These are phyloP conservation scores for Brettanomyces custersianus DNA, from an alignment of 805 yeast genomes.

Conservation along the genomic window DNA sequence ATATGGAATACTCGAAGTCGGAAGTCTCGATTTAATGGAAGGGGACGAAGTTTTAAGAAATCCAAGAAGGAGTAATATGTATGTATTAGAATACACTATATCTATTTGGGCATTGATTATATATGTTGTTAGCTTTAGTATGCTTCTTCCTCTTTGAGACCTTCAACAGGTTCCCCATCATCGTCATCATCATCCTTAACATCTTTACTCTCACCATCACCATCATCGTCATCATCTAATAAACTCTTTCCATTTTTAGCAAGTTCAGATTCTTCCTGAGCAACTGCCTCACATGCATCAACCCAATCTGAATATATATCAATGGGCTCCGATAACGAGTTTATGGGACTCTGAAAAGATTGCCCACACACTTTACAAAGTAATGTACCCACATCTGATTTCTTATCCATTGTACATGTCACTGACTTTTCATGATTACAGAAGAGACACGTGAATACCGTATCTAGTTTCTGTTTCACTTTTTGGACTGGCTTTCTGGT, in stretches of 20 bases:
- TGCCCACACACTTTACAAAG: conserved; percentile 94
- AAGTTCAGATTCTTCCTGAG: conserved; percentile 41
- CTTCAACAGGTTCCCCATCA: too few relatives aligned
- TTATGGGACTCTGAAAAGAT: conserved; percentile 80
- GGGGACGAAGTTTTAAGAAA: background rate
- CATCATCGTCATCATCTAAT: conserved; percentile 13
- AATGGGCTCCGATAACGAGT: conserved; percentile 78
- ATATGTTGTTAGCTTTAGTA: background rate
- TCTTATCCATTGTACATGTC: conserved; percentile 80
- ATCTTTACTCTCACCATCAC: conserved; percentile 11
- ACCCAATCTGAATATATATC: conserved; percentile 97
- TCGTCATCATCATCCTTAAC: conserved; percentile 8
- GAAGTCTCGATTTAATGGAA: background rate
- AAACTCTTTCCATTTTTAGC: conserved; percentile 21
- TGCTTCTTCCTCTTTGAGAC: conserved; percentile 3
- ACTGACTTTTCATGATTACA: conserved; percentile 95
- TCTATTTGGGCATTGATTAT: background rate
- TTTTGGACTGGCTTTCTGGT: conserved; percentile 74
- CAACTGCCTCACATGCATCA: conserved; percentile 88
- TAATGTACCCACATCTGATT: conserved; percentile 71
- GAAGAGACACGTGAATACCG: conserved; percentile 82
- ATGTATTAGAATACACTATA: background rate
- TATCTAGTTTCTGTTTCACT: conserved; percentile 70
- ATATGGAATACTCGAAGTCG: background rate
- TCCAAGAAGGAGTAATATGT: background rate